A percentile compares a stretch with the other conserved stretches of the same genome.
phyloP scores from a whole-genome alignment of 176 grass and related monocot genomes.

The Metroxylon sagu region DNA sequence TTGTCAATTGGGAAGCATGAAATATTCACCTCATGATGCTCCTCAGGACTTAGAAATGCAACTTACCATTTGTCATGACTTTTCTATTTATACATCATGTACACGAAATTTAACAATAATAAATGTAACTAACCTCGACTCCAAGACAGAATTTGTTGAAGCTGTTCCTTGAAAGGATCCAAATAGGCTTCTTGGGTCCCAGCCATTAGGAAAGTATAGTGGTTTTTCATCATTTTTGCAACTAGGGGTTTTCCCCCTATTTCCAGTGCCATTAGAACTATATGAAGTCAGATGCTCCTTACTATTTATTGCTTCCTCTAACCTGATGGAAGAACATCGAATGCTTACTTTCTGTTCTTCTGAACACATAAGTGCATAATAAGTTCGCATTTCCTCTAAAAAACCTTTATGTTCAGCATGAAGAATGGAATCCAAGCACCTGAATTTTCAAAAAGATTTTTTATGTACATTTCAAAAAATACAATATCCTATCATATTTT shows the following conservation, averaged over 20 bases:
- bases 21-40: too few species aligned
- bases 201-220: slow-evolving; percentile 30
- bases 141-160: slow-evolving; percentile 11
- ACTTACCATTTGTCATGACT: too few species aligned
- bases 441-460: slow-evolving; percentile 2
- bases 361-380: slow-evolving; percentile 37
- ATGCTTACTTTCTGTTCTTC: slow-evolving; percentile 12
- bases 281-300: slow-evolving; percentile 17
- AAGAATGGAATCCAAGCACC: slow-evolving; percentile 72
- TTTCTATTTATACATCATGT: not conserved
- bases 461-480: not conserved
- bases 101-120: not conserved
- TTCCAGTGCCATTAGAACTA: slow-evolving; percentile 18
- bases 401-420: slow-evolving; percentile 89
- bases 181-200: slow-evolving; percentile 61
- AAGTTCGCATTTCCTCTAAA: slow-evolving; percentile 83
- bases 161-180: slow-evolving; percentile 28
- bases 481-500: not conserved
- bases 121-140: slow-evolving; percentile 20
- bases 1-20: too few species aligned
- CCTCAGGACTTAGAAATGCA: too few species aligned
- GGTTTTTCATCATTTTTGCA: slow-evolving; percentile 19
- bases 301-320: slow-evolving; percentile 10
- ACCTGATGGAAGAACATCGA: not conserved
- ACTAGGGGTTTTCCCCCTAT: not conserved